phyloP scores from a whole-genome alignment of 768 basidiomycete species.

The Calvatia gigantea region DNA sequence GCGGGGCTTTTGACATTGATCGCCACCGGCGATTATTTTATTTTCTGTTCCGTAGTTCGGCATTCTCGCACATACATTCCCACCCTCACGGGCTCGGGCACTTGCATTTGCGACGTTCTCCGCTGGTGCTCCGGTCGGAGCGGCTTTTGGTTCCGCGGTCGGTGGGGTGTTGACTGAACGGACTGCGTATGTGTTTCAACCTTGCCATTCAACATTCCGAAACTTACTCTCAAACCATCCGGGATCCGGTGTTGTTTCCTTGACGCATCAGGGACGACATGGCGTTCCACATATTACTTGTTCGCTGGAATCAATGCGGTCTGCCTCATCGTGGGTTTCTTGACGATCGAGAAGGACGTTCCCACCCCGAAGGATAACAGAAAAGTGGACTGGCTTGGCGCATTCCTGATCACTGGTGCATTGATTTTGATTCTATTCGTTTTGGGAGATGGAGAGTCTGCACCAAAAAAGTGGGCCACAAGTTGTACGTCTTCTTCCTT shows the following conservation, averaged over 20 bases:
- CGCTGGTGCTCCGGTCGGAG: constrained; percentile 83
- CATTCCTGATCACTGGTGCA: constrained; percentile 57
- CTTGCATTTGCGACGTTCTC: constrained; percentile 81
- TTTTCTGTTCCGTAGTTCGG: too few species aligned
- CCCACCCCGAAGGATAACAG: constrained; percentile 37
- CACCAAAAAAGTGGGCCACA: constrained; percentile 58
- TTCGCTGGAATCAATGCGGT: constrained; percentile 52
- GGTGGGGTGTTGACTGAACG: constrained; percentile 72
- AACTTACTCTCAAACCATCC: constrained; percentile 75
- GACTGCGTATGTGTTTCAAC: constrained; percentile 36
- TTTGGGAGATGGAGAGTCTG: constrained; percentile 63
- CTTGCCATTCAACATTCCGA: background rate
- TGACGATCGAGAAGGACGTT: constrained; percentile 59
- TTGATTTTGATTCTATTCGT: constrained; percentile 72
- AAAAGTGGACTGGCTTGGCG: constrained; percentile 77
- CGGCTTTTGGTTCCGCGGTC: constrained; percentile 63
- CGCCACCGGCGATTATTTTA: too few species aligned
- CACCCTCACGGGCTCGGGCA: constrained; percentile 59
- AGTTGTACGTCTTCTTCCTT: constrained; percentile 18
- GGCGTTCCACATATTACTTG: constrained; percentile 65
- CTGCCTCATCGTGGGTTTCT: constrained; percentile 47
- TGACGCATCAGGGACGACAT: constrained; percentile 57
- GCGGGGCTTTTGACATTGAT: background rate
- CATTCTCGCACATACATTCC: constrained; percentile 78
- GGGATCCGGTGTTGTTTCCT: constrained; percentile 76